These are phyloP conservation scores for Pittosporum tobira DNA, from an alignment of 129 eudicot species.

Conservation along the genomic window DNA sequence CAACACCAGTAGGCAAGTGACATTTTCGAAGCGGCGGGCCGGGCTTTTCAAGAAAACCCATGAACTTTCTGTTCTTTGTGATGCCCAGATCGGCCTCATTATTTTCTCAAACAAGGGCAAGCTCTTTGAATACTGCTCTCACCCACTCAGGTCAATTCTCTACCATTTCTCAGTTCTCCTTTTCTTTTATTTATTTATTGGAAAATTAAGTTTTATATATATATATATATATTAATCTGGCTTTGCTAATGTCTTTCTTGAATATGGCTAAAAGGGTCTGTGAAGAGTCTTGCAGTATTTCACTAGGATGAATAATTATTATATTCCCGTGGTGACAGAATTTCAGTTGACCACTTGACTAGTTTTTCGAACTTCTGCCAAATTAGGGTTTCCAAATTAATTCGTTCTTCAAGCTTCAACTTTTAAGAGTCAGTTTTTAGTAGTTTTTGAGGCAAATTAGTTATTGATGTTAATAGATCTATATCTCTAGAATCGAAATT, in stretches of 20 bases:
- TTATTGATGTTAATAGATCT: too few relatives aligned
- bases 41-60: conserved; percentile 48
- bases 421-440: too few relatives aligned
- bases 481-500: too few relatives aligned
- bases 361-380: neutral
- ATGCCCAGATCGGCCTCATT: conserved; percentile 48
- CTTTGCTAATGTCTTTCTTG: too few relatives aligned
- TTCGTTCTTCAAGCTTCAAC: neutral
- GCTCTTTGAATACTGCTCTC: conserved; percentile 27
- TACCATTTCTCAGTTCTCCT: too few relatives aligned
- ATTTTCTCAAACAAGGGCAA: conserved; percentile 46
- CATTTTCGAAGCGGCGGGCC: conserved; percentile 39
- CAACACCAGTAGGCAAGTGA: conserved; percentile 49
- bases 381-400: neutral
- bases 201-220: too few relatives aligned
- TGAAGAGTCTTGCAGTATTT: neutral
- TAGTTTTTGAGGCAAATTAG: too few relatives aligned
- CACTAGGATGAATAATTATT: too few relatives aligned
- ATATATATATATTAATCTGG: too few relatives aligned
- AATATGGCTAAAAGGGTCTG: too few relatives aligned
- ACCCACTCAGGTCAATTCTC: conserved; percentile 12
- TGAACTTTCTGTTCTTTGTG: conserved; percentile 51
- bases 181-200: too few relatives aligned
- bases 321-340: too few relatives aligned
- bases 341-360: neutral